Base-by-base conservation (phyloP, 2,329 filamentous ascomycete genomes). In the Alternaria triticimaculans region DNA sequence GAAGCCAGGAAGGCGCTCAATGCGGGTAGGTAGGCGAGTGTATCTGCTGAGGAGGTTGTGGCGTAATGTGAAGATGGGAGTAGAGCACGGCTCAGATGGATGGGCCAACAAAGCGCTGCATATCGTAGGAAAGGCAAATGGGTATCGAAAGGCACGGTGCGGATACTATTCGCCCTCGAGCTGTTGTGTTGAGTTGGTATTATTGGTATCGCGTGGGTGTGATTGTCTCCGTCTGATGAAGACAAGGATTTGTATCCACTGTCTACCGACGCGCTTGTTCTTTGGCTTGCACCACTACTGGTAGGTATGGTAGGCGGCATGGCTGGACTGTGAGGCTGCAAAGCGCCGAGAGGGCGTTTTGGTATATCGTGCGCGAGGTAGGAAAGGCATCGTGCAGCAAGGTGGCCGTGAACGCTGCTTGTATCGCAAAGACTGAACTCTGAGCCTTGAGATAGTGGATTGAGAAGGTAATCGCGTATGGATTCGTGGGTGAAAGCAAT, bases 161-260 rank as follows among this genome's bases (percentile, higher is more conserved):
- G 62, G 50, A 67, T 55, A 21, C 56, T 65, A 21, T 48, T 56
- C 44, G 63, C 33, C 46, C 56, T 56, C 28, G 56, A 55, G 45
- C 46, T 50, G 21, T 11, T 53, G 26, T 30, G 56, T 30, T 60
- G 50, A 20, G 28, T 55, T 15, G 51, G 37, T 15, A 54, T 14
- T 12, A 11, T 21, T 3, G 48, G 53, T 3, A 21, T 20, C 26
- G 46, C 18, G 11, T 65, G 58, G 23, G 56, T 63, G 25, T 55
- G 44, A 21, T 60, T 71, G 26, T 69, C 70, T 4, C 67, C 66
- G 21, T 76, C 73, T 4, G 70, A 72, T 28, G 73, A 74, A 5
- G 68, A 74, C 33, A 72, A 55, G 15, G 74, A 76, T 26, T 73
- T 75, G 66, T 77, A 78, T 20, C 74, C 76, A 41, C 75, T 77